Percentiles rank a stretch among this genome's conserved stretches.
phyloP scores from a whole-genome alignment of 2,329 filamentous ascomycete species.

The Penicillium olsonii region DNA sequence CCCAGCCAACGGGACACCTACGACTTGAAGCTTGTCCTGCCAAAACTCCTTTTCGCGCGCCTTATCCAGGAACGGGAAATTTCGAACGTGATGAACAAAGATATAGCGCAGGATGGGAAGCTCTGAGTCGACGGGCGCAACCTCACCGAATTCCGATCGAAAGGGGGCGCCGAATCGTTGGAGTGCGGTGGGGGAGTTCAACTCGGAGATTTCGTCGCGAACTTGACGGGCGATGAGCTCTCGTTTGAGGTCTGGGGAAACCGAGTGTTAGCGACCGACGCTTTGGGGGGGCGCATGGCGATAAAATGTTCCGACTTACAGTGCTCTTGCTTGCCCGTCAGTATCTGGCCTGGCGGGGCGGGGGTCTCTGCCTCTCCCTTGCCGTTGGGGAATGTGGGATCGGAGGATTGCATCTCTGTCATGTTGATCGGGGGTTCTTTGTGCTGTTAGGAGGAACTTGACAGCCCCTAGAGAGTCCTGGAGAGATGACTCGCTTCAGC shows the following conservation, averaged over 20 bases:
- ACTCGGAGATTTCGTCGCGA: conserved; percentile 83
- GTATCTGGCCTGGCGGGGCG: conserved; percentile 56
- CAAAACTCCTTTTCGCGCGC: conserved; percentile 98
- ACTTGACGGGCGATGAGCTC: conserved; percentile 92
- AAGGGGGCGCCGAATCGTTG: conserved; percentile 96
- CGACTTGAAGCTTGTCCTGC: conserved; percentile 95
- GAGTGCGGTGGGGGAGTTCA: conserved; percentile 91
- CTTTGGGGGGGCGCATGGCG: not conserved
- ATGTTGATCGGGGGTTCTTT: conserved; percentile 6
- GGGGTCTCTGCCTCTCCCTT: conserved; percentile 10
- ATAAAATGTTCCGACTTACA: conserved; percentile 62
- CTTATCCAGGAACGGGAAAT: conserved; percentile 96
- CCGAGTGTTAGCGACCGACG: conserved; percentile 3
- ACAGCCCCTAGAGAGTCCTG: not conserved
- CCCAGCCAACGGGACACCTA: conserved; percentile 52
- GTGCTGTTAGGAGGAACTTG: not conserved
- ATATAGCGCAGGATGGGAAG: conserved; percentile 92
- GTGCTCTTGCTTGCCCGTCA: conserved; percentile 98
- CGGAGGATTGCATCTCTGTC: conserved; percentile 8
- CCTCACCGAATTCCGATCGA: conserved; percentile 86
- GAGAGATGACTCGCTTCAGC: not conserved
- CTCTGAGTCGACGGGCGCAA: conserved; percentile 90
- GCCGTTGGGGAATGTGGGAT: conserved; percentile 16
- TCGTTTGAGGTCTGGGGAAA: conserved; percentile 77
- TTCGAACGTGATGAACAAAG: conserved; percentile 95